Conservation (phyloP, 2,329 filamentous ascomycete species). For the Trichophyton equinum region DNA sequence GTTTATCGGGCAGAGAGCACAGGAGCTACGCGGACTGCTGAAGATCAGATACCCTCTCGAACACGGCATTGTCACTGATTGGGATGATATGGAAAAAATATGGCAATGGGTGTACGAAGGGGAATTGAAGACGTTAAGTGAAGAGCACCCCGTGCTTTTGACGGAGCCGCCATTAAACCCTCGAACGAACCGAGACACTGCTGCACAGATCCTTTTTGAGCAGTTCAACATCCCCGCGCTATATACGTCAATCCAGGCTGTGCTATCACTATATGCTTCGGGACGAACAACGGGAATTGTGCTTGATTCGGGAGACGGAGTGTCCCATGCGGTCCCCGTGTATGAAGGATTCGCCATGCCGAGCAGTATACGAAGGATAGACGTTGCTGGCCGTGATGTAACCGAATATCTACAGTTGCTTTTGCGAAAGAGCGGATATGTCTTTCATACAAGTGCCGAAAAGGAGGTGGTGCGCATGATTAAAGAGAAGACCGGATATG, state of each 20-base stretch:
- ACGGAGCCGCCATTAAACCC: slow-evolving; percentile 95
- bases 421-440: slow-evolving; percentile 79
- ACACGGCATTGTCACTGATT: slow-evolving; percentile 96
- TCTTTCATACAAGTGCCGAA: slow-evolving; percentile 96
- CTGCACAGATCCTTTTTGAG: slow-evolving; percentile 95
- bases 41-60: slow-evolving; percentile 95
- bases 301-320: slow-evolving; percentile 86
- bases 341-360: slow-evolving; percentile 97
- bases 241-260: slow-evolving; percentile 93
- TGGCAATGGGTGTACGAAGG: slow-evolving; percentile 98
- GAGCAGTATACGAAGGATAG: slow-evolving; percentile 87
- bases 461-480: slow-evolving; percentile 97
- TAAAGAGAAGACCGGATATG: slow-evolving; percentile 89
- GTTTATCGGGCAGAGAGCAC: slow-evolving; percentile 87
- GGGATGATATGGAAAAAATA: slow-evolving; percentile 99
- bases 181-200: slow-evolving; percentile 85
- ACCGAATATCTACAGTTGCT: slow-evolving; percentile 89
- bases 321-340: slow-evolving; percentile 92
- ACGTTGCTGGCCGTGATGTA: slow-evolving; percentile 89
- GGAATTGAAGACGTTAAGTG: slow-evolving; percentile 88
- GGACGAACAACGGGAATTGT: slow-evolving; percentile 94
- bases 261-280: slow-evolving; percentile 88
- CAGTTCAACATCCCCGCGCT: slow-evolving; percentile 96
- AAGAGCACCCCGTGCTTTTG: slow-evolving; percentile 95
- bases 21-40: slow-evolving; percentile 78